Conservation (phyloP, 2,329 filamentous ascomycete genomes). For the Chrysosporium keratinophilum region DNA sequence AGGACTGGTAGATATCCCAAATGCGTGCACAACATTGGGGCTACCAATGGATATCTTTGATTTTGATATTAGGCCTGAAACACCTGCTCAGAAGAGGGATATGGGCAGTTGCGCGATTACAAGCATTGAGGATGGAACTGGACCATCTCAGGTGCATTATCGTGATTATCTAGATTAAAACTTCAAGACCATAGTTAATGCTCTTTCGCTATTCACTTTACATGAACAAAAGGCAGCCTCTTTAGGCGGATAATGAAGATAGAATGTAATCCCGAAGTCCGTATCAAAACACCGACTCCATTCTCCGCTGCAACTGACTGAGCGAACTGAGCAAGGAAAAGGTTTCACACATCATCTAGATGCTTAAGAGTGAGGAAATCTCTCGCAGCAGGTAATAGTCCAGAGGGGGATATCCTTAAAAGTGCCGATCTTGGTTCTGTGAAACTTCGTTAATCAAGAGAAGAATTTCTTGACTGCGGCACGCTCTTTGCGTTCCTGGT, state of each 20-base stretch:
- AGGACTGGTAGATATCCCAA: slow-evolving; percentile 82
- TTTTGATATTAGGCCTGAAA: slow-evolving; percentile 71
- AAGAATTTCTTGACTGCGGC: slow-evolving; percentile 91
- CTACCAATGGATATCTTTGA: slow-evolving; percentile 91
- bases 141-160: not conserved
- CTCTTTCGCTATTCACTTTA: not conserved
- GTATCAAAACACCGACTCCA: slow-evolving; percentile 5
- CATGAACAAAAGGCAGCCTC: not conserved
- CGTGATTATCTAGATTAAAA: not conserved
- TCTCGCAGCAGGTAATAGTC: not conserved
- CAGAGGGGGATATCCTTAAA: not conserved
- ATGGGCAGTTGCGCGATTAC: slow-evolving; percentile 62
- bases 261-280: not conserved
- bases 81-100: slow-evolving; percentile 51
- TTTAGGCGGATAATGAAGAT: not conserved
- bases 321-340: not conserved
- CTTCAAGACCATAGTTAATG: not conserved
- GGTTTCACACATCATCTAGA: not conserved
- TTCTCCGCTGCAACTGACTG: not conserved
- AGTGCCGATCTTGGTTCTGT: not conserved
- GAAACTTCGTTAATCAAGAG: slow-evolving; percentile 14
- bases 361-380: not conserved
- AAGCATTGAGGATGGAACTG: slow-evolving; percentile 20
- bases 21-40: slow-evolving; percentile 80
- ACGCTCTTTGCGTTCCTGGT: slow-evolving; percentile 76